phyloP scores from a whole-genome alignment of 306 rosid species.

The Sicyos edulis region DNA sequence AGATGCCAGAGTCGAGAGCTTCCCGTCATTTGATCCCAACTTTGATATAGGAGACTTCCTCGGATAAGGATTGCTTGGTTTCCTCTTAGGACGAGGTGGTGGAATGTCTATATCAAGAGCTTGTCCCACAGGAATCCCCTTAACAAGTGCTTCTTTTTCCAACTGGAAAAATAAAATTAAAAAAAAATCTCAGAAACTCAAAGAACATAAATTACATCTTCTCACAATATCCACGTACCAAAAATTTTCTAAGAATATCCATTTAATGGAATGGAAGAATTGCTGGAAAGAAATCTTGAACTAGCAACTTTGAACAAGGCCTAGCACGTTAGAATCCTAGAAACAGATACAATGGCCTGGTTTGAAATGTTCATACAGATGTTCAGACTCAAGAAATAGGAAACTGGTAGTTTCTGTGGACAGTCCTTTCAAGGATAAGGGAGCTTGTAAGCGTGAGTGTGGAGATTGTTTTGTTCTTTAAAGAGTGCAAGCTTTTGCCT shows the following conservation, averaged over 20 bases:
- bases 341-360: slow-evolving; percentile 2
- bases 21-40: slow-evolving; percentile 62
- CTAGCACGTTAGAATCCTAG: not conserved
- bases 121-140: slow-evolving; percentile 67
- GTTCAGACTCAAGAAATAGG: not conserved
- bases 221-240: not conserved
- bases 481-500: slow-evolving; percentile 12
- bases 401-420: not conserved
- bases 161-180: slow-evolving; percentile 41
- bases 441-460: not conserved
- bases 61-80: slow-evolving; percentile 90
- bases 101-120: slow-evolving; percentile 82
- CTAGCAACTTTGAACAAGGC: not conserved
- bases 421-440: not conserved
- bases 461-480: not conserved
- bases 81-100: slow-evolving; percentile 96
- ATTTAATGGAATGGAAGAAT: not conserved
- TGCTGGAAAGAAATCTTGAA: not conserved
- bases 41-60: slow-evolving; percentile 59
- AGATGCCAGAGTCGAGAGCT: slow-evolving; percentile 40
- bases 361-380: not conserved
- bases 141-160: slow-evolving; percentile 81
- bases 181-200: slow-evolving; percentile 12
- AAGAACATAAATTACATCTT: not conserved
- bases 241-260: not conserved